Evolutionary conservation across 2,329 filamentous ascomycete genomes (phyloP).

Genomic region (Cryphonectria japonica): DNA sequence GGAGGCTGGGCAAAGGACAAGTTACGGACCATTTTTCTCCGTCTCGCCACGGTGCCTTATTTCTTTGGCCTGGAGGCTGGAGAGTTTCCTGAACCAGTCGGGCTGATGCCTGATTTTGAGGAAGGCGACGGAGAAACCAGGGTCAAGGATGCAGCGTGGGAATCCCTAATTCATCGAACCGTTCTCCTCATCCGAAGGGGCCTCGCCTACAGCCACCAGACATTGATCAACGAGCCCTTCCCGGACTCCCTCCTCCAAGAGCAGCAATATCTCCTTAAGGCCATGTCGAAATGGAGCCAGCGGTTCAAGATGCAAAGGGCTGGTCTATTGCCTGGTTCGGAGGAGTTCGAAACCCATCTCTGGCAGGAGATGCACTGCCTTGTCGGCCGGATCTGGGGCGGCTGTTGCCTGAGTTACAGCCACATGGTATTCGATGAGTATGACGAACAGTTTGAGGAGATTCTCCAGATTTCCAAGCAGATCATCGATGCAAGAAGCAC

Average conservation of each 20-base stretch:
- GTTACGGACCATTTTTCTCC: constrained; percentile 50
- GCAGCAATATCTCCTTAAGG: neutral
- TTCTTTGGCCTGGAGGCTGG: constrained; percentile 21
- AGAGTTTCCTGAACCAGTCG: constrained; percentile 21
- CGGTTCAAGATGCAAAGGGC: neutral
- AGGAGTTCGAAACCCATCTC: constrained; percentile 4
- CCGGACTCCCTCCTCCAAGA: constrained; percentile 21
- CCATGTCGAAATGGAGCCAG: constrained; percentile 10
- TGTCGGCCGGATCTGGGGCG: constrained; percentile 40
- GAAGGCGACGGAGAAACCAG: neutral
- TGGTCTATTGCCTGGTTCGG: neutral
- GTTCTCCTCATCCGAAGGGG: constrained; percentile 25
- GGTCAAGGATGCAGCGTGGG: constrained; percentile 11
- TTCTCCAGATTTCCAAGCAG: constrained; percentile 40
- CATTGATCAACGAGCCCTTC: constrained; percentile 5
- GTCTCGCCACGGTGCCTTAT: constrained; percentile 47
- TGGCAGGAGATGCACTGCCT: constrained; percentile 42
- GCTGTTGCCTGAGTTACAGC: constrained; percentile 35
- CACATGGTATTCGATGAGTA: constrained; percentile 44
- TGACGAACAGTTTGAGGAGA: constrained; percentile 41
- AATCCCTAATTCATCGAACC: constrained; percentile 21
- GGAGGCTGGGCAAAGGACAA: constrained; percentile 37
- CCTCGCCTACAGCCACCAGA: constrained; percentile 19
- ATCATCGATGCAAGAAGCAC: constrained; percentile 22
- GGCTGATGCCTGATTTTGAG: constrained; percentile 4